Conservation (phyloP, 208 protist genomes). For the Trypanosoma lewisi region DNA sequence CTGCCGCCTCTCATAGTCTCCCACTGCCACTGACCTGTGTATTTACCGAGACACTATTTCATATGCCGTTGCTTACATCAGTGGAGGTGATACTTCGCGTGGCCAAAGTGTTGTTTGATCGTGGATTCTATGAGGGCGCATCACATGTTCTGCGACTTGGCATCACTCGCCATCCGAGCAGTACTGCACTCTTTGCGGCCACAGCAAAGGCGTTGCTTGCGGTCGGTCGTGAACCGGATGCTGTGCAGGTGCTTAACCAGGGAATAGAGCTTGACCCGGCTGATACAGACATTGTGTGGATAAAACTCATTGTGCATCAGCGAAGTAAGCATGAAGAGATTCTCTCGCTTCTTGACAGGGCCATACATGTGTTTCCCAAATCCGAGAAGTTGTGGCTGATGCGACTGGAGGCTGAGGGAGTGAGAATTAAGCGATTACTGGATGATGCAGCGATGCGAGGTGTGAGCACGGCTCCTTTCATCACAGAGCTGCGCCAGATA, state of each 20-base stretch:
- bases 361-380: conserved; percentile 35
- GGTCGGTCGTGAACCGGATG: conserved; percentile 28
- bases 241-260: conserved; percentile 36
- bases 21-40: conserved; percentile 27
- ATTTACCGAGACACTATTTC: conserved; percentile 9
- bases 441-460: conserved; percentile 9
- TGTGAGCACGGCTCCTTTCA: conserved; percentile 10
- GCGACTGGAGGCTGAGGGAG: conserved; percentile 45
- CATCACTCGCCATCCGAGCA: conserved; percentile 7
- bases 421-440: conserved; percentile 9
- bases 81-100: conserved; percentile 33
- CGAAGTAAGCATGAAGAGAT: conserved; percentile 34
- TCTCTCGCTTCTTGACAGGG: conserved; percentile 28
- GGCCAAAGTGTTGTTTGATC: conserved; percentile 31
- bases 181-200: conserved; percentile 27
- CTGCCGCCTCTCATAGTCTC: conserved; percentile 18
- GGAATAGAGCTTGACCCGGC: conserved; percentile 25
- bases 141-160: conserved; percentile 24
- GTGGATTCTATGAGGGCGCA: conserved; percentile 24
- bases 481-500: conserved; percentile 38
- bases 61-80: conserved; percentile 14
- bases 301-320: conserved; percentile 60
- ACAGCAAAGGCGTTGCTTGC: conserved; percentile 43
- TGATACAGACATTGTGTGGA: conserved; percentile 46
- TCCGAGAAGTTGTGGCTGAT: conserved; percentile 69